These are phyloP conservation scores for Taiozyma onychis DNA, from an alignment of 1,139 yeast species.

Conservation along the genomic window DNA sequence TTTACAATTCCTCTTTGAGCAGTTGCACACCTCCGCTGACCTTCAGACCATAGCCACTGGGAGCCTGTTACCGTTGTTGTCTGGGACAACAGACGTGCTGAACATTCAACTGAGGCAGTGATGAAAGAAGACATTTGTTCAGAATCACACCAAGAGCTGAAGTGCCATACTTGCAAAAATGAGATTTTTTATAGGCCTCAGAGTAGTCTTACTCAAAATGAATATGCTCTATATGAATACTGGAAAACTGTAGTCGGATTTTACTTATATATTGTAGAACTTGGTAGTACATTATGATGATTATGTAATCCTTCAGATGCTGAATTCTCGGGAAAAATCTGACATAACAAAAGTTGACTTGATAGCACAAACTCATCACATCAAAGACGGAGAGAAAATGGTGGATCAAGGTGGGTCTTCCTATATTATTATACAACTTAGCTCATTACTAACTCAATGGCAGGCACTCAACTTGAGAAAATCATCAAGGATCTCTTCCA, in stretches of 20 bases:
- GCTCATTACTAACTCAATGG: background rate
- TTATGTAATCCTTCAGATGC: background rate
- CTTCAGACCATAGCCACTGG: slow-evolving; percentile 53
- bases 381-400: slow-evolving; percentile 5
- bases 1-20: slow-evolving; percentile 44
- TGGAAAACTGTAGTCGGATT: no score
- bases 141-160: slow-evolving; percentile 55
- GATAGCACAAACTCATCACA: background rate
- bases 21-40: slow-evolving; percentile 44
- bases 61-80: slow-evolving; percentile 53
- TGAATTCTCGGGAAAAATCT: background rate
- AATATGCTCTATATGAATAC: no score
- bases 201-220: background rate
- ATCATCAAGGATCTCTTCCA: slow-evolving; percentile 25
- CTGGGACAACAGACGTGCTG: slow-evolving; percentile 64
- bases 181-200: background rate
- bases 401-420: slow-evolving; percentile 17
- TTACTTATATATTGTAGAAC: no score
- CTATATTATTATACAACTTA: no score
- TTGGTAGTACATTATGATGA: background rate
- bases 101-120: slow-evolving; percentile 62
- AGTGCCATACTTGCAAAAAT: slow-evolving; percentile 7
- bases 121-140: slow-evolving; percentile 54
- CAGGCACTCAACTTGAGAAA: slow-evolving; percentile 21
- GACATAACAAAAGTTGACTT: background rate